Base-by-base conservation (phyloP, 768 basidiomycete species). In the Tulasnella sp. region DNA sequence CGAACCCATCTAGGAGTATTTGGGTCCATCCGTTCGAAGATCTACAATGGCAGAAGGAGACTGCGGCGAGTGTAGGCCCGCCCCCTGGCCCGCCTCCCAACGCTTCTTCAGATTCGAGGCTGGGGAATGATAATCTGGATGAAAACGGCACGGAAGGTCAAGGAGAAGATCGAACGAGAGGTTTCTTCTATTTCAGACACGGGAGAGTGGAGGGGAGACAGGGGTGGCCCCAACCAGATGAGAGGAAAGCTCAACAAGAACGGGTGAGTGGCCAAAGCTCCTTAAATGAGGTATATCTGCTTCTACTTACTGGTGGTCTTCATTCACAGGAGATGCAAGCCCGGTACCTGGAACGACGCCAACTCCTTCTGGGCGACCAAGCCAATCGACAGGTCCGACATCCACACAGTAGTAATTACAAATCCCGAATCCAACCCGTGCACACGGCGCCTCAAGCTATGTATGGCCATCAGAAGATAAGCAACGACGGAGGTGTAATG, bases 11-110 rank as follows among this genome's bases (percentile, higher is more conserved):
- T 1, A 78, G 85, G 0, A 75, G 80, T 0, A 86, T 81, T 65
- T 88, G 85, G 86, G 74, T 75, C 1, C 85, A 88, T 66, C 85
- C 86, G 1, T 79, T 79, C 60, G 82, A 86, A 58, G 84, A 86
- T 67, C 78, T 81, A 48, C 74, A 79, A 53, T 86, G 77, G 68
- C 73, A 85, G n/a, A 64, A 61, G 3, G 76, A 79, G 48, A 77
- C 84, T 62, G 34, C 34, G 34, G 34, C 34, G 34, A 38, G 15
- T 15, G 60, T 23, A 29, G 19, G 69, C 59, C 32, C 66, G 11
- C 56, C 56, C n/a, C 32, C 63, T 21, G 26, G 51, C n/a, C 51
- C 51, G 9, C 51, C 51, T 29, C 29, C 51, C 29, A n/a, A n/a
- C n/a, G 32, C 19, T 5, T 29, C 51, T 38, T 15, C 34, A 15